Base-by-base conservation (phyloP, 768 basidiomycete genomes). In the Boletus coccyginus region DNA sequence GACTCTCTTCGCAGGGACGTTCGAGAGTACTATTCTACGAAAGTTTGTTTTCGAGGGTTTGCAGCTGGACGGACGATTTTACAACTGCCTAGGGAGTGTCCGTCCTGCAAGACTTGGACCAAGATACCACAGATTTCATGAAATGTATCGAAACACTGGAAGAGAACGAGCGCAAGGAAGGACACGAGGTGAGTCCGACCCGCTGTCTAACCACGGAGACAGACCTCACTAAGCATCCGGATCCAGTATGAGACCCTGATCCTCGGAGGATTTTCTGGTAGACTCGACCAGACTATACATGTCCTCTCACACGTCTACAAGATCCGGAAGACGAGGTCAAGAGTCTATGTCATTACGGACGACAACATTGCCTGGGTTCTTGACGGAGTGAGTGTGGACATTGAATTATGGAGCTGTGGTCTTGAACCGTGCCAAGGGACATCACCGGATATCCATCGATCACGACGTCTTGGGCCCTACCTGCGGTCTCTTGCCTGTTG, bases 401-500 rank as follows among this genome's bases (percentile, higher is more conserved):
- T 35, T n/a, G 10, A 17, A 14, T 50, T 9, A 21, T 21, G 19
- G 16, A 21, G 14, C 14, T 13, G 6, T n/a, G 9, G 3, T 44
- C 29, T 29, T 56, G 44, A 58, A 32, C 16, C 17, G 8, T 39
- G 29, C 43, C 42, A 46, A 97, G 94, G 96, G 96, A 19, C 83
- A 87, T 64, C 96, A 98, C 68, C 66, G 72, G 6, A 90, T 99
- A 55, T 68, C 77, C 12, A 79, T 98, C 43, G 86, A 95, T 64
- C 89, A 92, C 61, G 64, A 72, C 0, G 62, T 85, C 10, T 75
- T 97, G 40, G 96, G 95, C 0, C 83, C 84, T 49, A 98, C 95
- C 0, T 99, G 97, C 68, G 97, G 95, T 0, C 80, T 98, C n/a
- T 81, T 99, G 11, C 97, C 97, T 1, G 81, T 98, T 3, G 97